Base-by-base conservation (phyloP, 2,329 filamentous ascomycete genomes). In the Nannizzia gypsea region DNA sequence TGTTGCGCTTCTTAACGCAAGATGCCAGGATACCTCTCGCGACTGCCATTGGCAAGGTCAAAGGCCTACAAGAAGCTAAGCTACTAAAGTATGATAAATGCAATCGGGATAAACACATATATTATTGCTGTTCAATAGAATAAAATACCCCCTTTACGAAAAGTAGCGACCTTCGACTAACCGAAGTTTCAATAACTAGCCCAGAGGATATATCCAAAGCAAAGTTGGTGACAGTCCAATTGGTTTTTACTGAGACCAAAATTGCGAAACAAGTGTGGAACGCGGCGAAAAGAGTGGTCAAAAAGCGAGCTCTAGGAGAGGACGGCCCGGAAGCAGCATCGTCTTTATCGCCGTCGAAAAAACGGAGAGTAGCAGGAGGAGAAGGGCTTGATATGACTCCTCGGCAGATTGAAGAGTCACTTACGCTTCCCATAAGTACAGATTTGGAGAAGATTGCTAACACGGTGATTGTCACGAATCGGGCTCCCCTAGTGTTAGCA, bases 401-500 rank as follows among this genome's bases (percentile, higher is more conserved):
- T n/a, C 68, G 65, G 56, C 66, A 72, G 40, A 63, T 69, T 57
- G 74, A 77, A 64, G 64, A 64, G 8, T 61, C 67, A 1, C 67
- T 76, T 9, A 63, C 67, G 40, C 65, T 76, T 11, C 74, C 73
- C 3, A 58, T 63, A 4, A 65, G 68, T 3, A 63, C 64, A 13
- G 65, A 63, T 28, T 84, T 88, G 65, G 78, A 82, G 1, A 73
- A 78, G 6, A 81, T 95, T 3, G 75, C 77, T 13, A 71, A 74
- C 1, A 81, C 82, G 0, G 75, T 77, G 0, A 66, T 95, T 1
- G 76, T 85, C 63, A 93, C 89, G 0, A 95, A 95, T 67, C 80
- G 90, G 42, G 90, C 90, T 1, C 90, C 90, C 0, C 75, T 95
- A 1, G 84, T 95, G 1, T 78, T 95, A 3, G 89, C 89, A 0